Evolutionary conservation across 306 rosid species (phyloP).

Genomic region (Dalbergia oliveri): DNA sequence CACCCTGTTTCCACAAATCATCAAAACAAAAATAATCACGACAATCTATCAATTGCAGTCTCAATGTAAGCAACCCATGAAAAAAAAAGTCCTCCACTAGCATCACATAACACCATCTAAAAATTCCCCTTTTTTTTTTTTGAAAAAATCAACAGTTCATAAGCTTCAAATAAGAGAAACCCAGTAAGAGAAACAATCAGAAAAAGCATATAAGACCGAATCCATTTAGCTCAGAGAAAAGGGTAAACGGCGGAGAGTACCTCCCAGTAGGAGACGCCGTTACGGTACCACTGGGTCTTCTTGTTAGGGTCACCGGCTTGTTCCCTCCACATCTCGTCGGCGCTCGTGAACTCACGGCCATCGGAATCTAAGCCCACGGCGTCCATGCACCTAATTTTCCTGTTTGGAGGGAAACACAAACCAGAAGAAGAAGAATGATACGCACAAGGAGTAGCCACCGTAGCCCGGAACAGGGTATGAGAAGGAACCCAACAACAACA

Average conservation of each 20-base stretch:
- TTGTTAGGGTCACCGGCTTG: constrained; percentile 73
- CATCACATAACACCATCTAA: not conserved
- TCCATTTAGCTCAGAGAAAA: not conserved
- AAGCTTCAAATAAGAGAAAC: not conserved
- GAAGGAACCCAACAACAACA: not conserved
- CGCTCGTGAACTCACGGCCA: constrained; percentile 74
- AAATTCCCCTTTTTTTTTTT: not conserved
- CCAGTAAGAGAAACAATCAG: not conserved
- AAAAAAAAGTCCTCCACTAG: not conserved
- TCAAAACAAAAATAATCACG: not conserved
- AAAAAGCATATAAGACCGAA: not conserved
- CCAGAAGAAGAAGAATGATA: not conserved
- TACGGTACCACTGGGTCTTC: constrained; percentile 78
- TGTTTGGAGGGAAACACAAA: constrained; percentile 7
- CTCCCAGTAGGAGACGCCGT: constrained; percentile 95
- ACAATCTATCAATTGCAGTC: constrained; percentile 1
- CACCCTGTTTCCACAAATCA: constrained; percentile 60
- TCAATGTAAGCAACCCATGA: not conserved
- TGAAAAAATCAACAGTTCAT: not conserved
- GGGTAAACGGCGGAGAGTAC: constrained; percentile 38
- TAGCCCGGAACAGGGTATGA: not conserved
- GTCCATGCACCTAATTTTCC: constrained; percentile 57
- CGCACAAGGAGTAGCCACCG: not conserved
- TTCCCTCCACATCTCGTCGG: constrained; percentile 93
- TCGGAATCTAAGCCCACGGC: constrained; percentile 71